Evolutionary conservation across 768 basidiomycete genomes (phyloP), one percentile per base, ranked within the genome.

Genomic region (Mycena pura): DNA sequence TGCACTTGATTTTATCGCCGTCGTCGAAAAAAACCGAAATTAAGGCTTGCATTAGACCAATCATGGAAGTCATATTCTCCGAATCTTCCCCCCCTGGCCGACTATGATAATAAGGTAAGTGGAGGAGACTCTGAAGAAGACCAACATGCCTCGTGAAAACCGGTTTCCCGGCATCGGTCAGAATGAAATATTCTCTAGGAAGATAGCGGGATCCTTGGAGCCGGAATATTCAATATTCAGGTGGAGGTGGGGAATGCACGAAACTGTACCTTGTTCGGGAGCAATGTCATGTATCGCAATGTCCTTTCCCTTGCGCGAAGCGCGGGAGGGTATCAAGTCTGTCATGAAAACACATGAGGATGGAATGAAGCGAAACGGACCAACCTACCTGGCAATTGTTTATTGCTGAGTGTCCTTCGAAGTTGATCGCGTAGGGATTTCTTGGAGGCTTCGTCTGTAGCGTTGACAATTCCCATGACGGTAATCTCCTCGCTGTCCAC

Each of bases 111-210:
- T 22, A 21, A 11, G 29, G 41, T 43, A 5, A 59, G 62, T 47
- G 31, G 14, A 62, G 21, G 68, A 49, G 38, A 38, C 41, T 43
- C 44, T 53, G 65, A 44, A 62, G 56, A 34, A 50, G 49, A 49
- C 11, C 29, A n/a, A 41, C 22, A 66, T 73, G 92, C 95, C 92
- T 93, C 40, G 87, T 82, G 70, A 92, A 99, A 11, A 99, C 95
- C n/a, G 96, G 96, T 74, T 99, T 99, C 27, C 97, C 97, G 28
- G 97, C 97, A 63, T 96, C 88, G 0, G 96, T 98, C 19, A 99
- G 82, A 15, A 98, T 85, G 70, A 92, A 97, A 73, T 98, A 99
- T 70, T 93, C 86, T 51, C 95, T 82, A 22, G 84, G 85, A 50
- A 80, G 77, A 68, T 80, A 84, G 48, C 72, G 71, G 51, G 76